Evolutionary conservation across 257 asterid species (phyloP).

Genomic region (Ajuga chamaepitys): DNA sequence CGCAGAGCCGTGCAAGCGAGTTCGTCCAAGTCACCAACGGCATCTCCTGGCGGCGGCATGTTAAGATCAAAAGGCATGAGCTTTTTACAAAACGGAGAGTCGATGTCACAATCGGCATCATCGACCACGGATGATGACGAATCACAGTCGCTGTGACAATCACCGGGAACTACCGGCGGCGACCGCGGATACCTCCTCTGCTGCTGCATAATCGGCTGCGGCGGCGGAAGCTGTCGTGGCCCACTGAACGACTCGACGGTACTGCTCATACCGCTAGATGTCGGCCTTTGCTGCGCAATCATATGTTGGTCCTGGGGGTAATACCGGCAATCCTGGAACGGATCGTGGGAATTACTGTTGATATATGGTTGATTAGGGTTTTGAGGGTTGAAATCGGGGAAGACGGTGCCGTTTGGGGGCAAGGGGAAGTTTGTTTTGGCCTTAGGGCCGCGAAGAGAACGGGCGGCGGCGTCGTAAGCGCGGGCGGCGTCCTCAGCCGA

Average conservation of each 20-base stretch:
- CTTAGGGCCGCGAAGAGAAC: slow-evolving; percentile 36
- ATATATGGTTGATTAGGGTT: slow-evolving; percentile 22
- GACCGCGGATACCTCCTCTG: slow-evolving; percentile 32
- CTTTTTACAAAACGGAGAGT: slow-evolving; percentile 33
- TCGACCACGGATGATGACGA: slow-evolving; percentile 55
- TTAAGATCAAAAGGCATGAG: slow-evolving; percentile 38
- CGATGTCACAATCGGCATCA: slow-evolving; percentile 34
- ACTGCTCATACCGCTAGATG: slow-evolving; percentile 61
- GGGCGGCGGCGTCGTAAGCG: slow-evolving; percentile 41
- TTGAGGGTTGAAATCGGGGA: slow-evolving; percentile 23
- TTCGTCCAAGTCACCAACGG: slow-evolving; percentile 19
- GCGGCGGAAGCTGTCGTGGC: slow-evolving; percentile 29
- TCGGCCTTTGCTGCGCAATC: slow-evolving; percentile 40
- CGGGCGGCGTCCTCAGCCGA: slow-evolving; percentile 46
- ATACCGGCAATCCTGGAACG: slow-evolving; percentile 27
- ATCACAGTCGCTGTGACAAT: slow-evolving; percentile 51
- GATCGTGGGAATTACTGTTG: slow-evolving; percentile 17
- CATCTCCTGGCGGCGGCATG: slow-evolving; percentile 24
- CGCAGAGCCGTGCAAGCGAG: slow-evolving; percentile 29
- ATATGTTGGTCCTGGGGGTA: slow-evolving; percentile 24
- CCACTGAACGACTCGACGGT: slow-evolving; percentile 66
- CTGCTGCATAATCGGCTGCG: slow-evolving; percentile 15
- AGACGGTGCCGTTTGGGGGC: slow-evolving; percentile 12
- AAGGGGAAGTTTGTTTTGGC: slow-evolving; percentile 38
- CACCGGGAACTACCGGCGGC: slow-evolving; percentile 34